Percentiles rank a stretch among this genome's conserved stretches.
phyloP scores from a whole-genome alignment of 495 filamentous ascomycete genomes.

The Aspergillus coremiiformis region DNA sequence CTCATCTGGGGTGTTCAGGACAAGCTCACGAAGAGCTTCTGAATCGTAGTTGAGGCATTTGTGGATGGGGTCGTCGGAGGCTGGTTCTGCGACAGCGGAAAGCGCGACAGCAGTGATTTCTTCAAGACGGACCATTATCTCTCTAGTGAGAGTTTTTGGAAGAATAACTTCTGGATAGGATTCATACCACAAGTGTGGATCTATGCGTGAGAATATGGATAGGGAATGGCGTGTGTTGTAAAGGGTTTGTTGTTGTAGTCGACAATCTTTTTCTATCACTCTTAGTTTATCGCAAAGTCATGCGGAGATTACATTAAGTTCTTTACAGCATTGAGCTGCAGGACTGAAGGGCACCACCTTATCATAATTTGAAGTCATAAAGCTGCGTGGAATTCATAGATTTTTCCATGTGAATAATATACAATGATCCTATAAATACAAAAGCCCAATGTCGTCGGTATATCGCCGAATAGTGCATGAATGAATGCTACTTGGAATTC shows the following conservation, averaged over 20 bases:
- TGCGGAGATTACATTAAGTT: neutral
- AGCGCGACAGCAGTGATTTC: slow-evolving; percentile 18
- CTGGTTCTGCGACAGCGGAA: slow-evolving; percentile 24
- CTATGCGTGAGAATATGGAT: neutral
- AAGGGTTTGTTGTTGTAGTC: neutral
- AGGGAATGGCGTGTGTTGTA: neutral
- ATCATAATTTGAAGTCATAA: no score
- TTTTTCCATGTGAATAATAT: neutral
- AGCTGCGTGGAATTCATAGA: neutral
- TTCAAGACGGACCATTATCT: slow-evolving; percentile 13
- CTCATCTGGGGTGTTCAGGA: slow-evolving; percentile 28
- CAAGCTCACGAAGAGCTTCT: slow-evolving; percentile 20
- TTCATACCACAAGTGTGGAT: neutral
- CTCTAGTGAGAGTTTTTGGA: neutral
- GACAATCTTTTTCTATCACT: neutral
- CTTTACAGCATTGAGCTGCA: no score
- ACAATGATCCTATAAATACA: slow-evolving; percentile 3
- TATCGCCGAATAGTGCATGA: no score
- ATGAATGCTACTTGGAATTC: neutral
- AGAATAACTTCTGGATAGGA: neutral
- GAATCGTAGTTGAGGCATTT: slow-evolving; percentile 27
- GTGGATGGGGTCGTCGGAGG: slow-evolving; percentile 36
- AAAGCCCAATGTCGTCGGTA: slow-evolving; percentile 1
- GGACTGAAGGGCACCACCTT: no score
- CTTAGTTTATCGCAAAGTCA: slow-evolving; percentile 6